Conservation (phyloP, 495 filamentous ascomycete species). For the Cryomyces minteri region DNA sequence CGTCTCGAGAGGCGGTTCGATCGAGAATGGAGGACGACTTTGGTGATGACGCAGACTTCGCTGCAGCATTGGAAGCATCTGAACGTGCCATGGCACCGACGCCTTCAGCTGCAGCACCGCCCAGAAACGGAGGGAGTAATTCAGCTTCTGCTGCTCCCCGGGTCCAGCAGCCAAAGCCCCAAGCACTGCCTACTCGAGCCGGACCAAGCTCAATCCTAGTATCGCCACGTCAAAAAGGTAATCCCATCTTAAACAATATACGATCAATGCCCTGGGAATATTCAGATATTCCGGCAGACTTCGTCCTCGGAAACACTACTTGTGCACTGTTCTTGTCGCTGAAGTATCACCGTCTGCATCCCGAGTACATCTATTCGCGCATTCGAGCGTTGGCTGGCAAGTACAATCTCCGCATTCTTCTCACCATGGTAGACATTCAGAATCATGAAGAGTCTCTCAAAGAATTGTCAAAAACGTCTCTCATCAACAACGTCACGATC, state of each 20-base stretch:
- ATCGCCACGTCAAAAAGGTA: conserved; percentile 78
- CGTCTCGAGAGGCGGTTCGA: neutral
- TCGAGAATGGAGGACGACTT: conserved; percentile 19
- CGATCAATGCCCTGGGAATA: conserved; percentile 89
- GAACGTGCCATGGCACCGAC: conserved; percentile 15
- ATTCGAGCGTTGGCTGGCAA: conserved; percentile 61
- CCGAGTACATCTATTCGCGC: conserved; percentile 92
- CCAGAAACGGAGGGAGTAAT: neutral
- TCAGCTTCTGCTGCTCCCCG: conserved; percentile 19
- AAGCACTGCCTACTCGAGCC: conserved; percentile 49
- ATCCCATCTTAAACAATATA: conserved; percentile 74
- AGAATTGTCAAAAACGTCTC: conserved; percentile 72
- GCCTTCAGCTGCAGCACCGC: conserved; percentile 7
- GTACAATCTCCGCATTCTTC: conserved; percentile 66
- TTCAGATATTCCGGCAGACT: conserved; percentile 84
- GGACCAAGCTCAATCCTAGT: conserved; percentile 68
- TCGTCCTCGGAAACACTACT: conserved; percentile 70
- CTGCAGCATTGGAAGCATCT: conserved; percentile 31
- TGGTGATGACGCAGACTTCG: conserved; percentile 38
- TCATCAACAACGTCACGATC: conserved; percentile 81
- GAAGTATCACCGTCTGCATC: conserved; percentile 95
- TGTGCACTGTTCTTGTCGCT: conserved; percentile 86
- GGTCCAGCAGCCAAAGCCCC: conserved; percentile 73
- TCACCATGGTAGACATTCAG: conserved; percentile 85
- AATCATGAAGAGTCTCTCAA: conserved; percentile 65